A percentile compares a stretch with the other conserved stretches of the same genome.
These are phyloP conservation scores for Euphorbia pulcherrima DNA, from an alignment of 345 rosid genomes.

Conservation along the genomic window DNA sequence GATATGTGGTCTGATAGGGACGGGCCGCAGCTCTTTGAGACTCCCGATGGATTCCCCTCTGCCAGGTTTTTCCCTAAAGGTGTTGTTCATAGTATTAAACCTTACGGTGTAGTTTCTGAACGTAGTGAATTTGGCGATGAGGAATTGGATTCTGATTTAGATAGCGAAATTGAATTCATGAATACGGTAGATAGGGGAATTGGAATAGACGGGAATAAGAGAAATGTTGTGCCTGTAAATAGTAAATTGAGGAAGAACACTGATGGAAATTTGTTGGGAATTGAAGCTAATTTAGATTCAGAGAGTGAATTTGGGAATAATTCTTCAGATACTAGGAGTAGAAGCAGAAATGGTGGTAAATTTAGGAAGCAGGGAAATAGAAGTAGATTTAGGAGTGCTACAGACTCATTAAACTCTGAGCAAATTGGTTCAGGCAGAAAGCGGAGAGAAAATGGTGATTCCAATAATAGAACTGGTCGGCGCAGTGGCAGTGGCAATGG, in stretches of 20 bases:
- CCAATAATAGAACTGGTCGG: background rate
- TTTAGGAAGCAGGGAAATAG: slow-evolving; percentile 5
- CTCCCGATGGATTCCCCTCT: slow-evolving; percentile 59
- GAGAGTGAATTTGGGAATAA: background rate
- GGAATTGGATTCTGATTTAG: background rate
- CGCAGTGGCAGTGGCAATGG: background rate
- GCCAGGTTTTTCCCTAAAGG: slow-evolving; percentile 86
- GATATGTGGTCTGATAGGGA: slow-evolving; percentile 75
- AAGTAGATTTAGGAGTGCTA: slow-evolving; percentile 2
- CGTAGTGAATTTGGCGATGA: slow-evolving; percentile 13
- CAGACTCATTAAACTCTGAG: slow-evolving; percentile 2
- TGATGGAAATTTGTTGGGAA: background rate
- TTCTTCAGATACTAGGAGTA: background rate
- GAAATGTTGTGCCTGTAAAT: background rate
- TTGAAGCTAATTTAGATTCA: background rate
- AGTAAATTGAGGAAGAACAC: slow-evolving; percentile 9
- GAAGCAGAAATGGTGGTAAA: slow-evolving; percentile 1
- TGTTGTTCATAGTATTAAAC: slow-evolving; percentile 72
- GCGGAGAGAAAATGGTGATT: slow-evolving; percentile 4
- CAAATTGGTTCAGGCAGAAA: slow-evolving; percentile 18
- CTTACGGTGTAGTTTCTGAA: slow-evolving; percentile 37
- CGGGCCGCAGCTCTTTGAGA: slow-evolving; percentile 60
- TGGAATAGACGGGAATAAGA: background rate
- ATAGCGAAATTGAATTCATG: slow-evolving; percentile 1
- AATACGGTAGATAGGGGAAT: background rate